A percentile compares a stretch with the other conserved stretches of the same genome.
These are phyloP conservation scores for Pseudocercospora fijiensis DNA, from an alignment of 2,329 filamentous ascomycete genomes.

Conservation along the genomic window DNA sequence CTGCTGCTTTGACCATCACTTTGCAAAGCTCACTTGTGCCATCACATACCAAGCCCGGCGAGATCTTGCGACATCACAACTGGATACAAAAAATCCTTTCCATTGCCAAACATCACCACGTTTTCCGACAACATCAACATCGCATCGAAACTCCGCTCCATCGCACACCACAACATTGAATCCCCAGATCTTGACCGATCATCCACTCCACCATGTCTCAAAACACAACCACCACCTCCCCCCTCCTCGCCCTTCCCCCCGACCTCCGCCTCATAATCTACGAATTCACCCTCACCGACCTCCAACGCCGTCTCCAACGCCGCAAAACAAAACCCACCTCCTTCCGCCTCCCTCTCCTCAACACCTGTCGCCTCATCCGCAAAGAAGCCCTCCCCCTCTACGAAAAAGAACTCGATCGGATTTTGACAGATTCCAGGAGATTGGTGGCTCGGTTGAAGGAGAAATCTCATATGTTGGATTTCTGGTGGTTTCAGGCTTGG, in stretches of 20 bases:
- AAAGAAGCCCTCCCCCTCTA: not conserved
- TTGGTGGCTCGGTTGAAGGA: not conserved
- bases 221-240: not conserved
- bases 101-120: not conserved
- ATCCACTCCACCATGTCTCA: not conserved
- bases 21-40: not conserved
- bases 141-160: not conserved
- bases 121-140: not conserved
- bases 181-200: not conserved
- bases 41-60: not conserved
- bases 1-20: not conserved
- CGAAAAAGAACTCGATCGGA: not conserved
- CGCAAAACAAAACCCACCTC: not conserved
- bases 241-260: not conserved
- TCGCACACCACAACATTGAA: not conserved
- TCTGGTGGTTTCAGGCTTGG: not conserved
- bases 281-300: not conserved
- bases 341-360: not conserved
- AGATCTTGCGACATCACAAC: not conserved
- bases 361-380: not conserved
- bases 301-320: not conserved
- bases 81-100: not conserved
- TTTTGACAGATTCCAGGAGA: not conserved
- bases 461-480: not conserved
- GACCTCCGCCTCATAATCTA: not conserved